Conservation (phyloP, 257 asterid species). For the Jaltomata sinuosa region DNA sequence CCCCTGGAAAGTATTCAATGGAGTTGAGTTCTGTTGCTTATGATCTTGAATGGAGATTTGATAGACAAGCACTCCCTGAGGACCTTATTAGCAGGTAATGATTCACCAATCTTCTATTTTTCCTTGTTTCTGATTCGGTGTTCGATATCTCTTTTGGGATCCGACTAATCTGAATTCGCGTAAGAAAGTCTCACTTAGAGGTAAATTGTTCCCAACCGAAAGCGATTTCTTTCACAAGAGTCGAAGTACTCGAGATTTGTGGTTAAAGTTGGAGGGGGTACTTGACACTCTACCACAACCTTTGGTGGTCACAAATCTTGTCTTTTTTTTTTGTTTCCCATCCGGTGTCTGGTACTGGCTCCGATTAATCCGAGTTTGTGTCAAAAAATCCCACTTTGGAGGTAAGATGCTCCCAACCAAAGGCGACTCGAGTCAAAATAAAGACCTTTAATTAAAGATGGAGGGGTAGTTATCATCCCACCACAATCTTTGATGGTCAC, state of each 20-base stretch:
- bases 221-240: neutral
- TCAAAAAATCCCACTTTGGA: neutral
- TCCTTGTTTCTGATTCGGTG: neutral
- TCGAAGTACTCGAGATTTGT: neutral
- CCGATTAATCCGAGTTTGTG: neutral
- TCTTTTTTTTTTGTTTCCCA: neutral
- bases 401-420: neutral
- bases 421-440: no score
- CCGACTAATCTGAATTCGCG: neutral
- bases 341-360: neutral
- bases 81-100: constrained; percentile 63
- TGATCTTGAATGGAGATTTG: constrained; percentile 59
- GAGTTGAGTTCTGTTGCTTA: constrained; percentile 62
- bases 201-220: neutral
- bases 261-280: neutral
- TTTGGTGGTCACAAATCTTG: neutral
- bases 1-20: constrained; percentile 42
- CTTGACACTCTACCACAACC: neutral
- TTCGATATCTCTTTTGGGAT: neutral
- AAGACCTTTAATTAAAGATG: neutral
- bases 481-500: neutral
- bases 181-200: neutral
- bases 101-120: neutral
- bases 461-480: neutral
- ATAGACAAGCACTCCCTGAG: constrained; percentile 56